phyloP scores from a whole-genome alignment of 306 rosid species.

The Myrica gale region DNA sequence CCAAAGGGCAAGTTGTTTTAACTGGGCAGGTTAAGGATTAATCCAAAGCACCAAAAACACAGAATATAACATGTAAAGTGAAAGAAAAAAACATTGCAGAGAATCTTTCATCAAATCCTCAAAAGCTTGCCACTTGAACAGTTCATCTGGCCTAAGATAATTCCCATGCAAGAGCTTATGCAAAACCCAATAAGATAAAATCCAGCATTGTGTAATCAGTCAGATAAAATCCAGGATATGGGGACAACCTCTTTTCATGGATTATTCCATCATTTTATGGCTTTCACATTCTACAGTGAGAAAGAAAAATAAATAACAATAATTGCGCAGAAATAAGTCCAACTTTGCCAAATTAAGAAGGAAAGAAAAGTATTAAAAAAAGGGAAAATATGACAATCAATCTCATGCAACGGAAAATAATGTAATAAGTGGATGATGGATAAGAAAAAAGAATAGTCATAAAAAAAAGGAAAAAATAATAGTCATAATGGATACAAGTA shows the following conservation, averaged over 20 bases:
- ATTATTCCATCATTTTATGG: not conserved
- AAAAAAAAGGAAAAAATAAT: too few species aligned
- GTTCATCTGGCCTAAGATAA: not conserved
- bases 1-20: not conserved
- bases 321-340: not conserved
- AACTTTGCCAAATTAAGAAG: not conserved
- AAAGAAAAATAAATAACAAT: not conserved
- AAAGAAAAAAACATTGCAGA: not conserved
- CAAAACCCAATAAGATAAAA: not conserved
- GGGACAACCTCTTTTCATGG: not conserved
- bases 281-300: not conserved
- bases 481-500: too few species aligned
- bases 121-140: not conserved
- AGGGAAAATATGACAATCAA: not conserved
- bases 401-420: not conserved
- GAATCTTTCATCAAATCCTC: not conserved
- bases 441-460: too few species aligned
- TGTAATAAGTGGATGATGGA: not conserved
- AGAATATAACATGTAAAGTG: too few species aligned
- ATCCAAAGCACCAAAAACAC: too few species aligned
- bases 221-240: not conserved
- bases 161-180: not conserved
- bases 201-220: not conserved
- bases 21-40: conserved; percentile 10
- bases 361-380: not conserved